Evolutionary conservation across 169 alveolate genomes (phyloP).

Genomic region (Eimeria nieschulzi): DNA sequence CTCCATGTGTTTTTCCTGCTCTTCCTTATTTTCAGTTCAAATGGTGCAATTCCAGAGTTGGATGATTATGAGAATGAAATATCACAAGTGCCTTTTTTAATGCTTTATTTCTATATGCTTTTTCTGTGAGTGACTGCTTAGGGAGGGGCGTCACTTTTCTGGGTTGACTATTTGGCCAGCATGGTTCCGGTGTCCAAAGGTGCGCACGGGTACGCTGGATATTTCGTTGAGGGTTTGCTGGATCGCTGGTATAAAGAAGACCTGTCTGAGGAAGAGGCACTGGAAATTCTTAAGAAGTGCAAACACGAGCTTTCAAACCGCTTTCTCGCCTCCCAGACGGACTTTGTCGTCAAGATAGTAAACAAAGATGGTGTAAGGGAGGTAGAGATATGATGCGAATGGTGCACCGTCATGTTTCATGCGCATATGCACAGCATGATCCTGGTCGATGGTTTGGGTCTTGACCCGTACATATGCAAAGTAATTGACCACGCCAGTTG

Average conservation of each 20-base stretch:
- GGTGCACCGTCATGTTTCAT: too few relatives aligned
- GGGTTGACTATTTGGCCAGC: conserved; percentile 93
- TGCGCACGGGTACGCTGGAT: conserved; percentile 94
- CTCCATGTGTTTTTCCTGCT: too few relatives aligned
- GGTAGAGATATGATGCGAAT: conserved; percentile 73
- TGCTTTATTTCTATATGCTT: background rate
- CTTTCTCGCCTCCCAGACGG: conserved; percentile 88
- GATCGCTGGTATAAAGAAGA: conserved; percentile 89
- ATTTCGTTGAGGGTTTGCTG: conserved; percentile 88
- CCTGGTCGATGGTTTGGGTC: too few relatives aligned
- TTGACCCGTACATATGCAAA: too few relatives aligned
- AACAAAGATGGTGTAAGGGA: conserved; percentile 79
- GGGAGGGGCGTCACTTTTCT: conserved; percentile 90
- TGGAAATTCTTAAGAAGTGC: conserved; percentile 85
- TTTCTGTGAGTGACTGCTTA: conserved; percentile 44
- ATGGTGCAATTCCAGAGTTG: too few relatives aligned
- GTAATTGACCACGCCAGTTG: too few relatives aligned
- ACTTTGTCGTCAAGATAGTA: conserved; percentile 81
- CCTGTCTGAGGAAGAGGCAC: conserved; percentile 89
- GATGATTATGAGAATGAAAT: too few relatives aligned
- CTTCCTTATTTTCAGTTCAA: too few relatives aligned
- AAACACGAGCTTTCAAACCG: conserved; percentile 90
- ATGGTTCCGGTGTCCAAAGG: conserved; percentile 88
- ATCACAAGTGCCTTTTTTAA: background rate
- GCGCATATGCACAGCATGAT: too few relatives aligned